Percentiles rank a stretch among this genome's conserved stretches.
These are phyloP conservation scores for Aspergillus pseudoviridinutans DNA, from an alignment of 2,329 filamentous ascomycete genomes.

Conservation along the genomic window DNA sequence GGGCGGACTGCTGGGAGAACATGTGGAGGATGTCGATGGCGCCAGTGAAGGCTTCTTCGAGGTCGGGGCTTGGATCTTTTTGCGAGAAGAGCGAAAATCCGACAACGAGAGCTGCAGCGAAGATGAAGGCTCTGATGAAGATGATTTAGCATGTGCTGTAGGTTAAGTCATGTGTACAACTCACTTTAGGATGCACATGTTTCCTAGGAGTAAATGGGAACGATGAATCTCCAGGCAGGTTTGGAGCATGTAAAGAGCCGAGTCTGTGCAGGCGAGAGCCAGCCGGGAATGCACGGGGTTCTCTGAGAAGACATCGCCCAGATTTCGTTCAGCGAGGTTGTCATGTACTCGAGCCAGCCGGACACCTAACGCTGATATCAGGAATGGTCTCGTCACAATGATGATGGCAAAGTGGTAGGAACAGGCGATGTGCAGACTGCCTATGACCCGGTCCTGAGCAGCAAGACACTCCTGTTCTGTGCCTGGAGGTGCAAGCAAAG, in stretches of 20 bases:
- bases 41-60: conserved; percentile 45
- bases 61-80: conserved; percentile 38
- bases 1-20: conserved; percentile 49
- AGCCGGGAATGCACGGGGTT: conserved; percentile 35
- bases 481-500: conserved; percentile 19
- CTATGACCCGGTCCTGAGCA: conserved; percentile 39
- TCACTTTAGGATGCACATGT: conserved; percentile 60
- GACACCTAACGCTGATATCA: conserved; percentile 49
- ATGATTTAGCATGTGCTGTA: not conserved
- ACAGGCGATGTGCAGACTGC: conserved; percentile 54
- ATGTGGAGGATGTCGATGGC: conserved; percentile 49
- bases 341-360: conserved; percentile 27
- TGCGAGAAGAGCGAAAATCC: conserved; percentile 56
- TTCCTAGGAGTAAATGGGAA: conserved; percentile 45
- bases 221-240: conserved; percentile 49
- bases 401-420: conserved; percentile 59
- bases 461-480: conserved; percentile 15
- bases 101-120: conserved; percentile 55
- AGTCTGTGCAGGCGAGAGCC: conserved; percentile 53
- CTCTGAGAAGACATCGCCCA: conserved; percentile 17
- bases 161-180: conserved; percentile 11
- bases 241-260: conserved; percentile 53
- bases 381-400: conserved; percentile 52
- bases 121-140: conserved; percentile 47
- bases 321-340: conserved; percentile 17